Base-by-base conservation (phyloP, 768 basidiomycete genomes). In the Tubosaeta sp. region DNA sequence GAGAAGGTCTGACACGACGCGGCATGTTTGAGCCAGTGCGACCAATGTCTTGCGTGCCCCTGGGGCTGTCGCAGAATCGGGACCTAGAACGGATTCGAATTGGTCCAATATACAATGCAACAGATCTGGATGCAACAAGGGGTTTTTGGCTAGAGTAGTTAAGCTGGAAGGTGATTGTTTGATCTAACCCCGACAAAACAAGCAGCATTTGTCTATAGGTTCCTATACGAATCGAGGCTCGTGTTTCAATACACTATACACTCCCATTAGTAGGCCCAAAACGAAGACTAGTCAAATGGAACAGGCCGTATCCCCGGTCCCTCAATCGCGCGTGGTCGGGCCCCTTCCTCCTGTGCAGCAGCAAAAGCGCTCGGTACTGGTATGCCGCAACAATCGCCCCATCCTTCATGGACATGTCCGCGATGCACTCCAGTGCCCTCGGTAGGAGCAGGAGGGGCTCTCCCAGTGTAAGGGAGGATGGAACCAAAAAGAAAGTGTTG, bases 401-500 rank as follows among this genome's bases (percentile, higher is more conserved):
- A 91, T 3, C 87, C 84, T 30, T 77, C 64, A 49, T 81, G 79
- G 1, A 31, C 45, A 40, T 70, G 68, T 2, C 49, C 60, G 4
- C 27, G 48, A 25, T 52, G 56, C 62, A 2, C 44, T 10, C 58
- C 59, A 3, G 56, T 55, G 14, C 62, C 60, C 1, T 57, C 56
- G 1, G 71, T 59, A 13, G 61, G 7, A 2, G 43, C 5, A 2
- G 76, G 74, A 4, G 69, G 72, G 1, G 73, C 63, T 6, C 84
- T 81, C 0, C 86, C 88, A 16, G 83, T 80, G 64, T 84, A 90
- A 0, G 75, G 66, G 2, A 87, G 79, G 57, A 96, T 73, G 1
- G 84, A 84, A 6, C 96, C 95, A 59, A 98, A 98, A 40, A 94
- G 75, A 68, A 97, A 94, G 69, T 99, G 96, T 69, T 98, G 95